Base-by-base conservation (phyloP, 2,329 filamentous ascomycete species). In the Fusarium sp. region DNA sequence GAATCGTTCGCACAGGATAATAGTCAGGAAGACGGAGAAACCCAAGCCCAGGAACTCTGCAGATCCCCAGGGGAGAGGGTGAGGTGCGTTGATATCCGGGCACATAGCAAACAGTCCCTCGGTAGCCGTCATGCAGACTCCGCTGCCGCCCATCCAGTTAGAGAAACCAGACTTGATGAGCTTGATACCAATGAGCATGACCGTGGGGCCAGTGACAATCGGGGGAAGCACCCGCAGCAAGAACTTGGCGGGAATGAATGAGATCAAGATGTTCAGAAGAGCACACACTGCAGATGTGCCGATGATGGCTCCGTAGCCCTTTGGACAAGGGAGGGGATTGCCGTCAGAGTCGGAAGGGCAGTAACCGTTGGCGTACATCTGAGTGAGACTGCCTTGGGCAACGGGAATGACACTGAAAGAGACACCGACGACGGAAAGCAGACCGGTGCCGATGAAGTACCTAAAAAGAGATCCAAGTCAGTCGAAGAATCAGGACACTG, bases 1-100 rank as follows among this genome's bases (percentile, higher is more conserved):
- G 76, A 95, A 95, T 13, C 93, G 90, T 82, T 97, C 94, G 80
- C 93, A 94, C 14, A 96, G 80, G 69, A 97, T 92, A 79, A 97
- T 96, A 31, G 92, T 93, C 52, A 93, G 76, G 79, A 96, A 96
- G 38, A 95, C 94, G 52, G 91, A 91, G 84, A 97, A 95, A 0
- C 94, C 94, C 2, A 97, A 88, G 14, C 88, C 94, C 6, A 97
- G 89, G 75, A 93, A 95, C 81, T 97, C 92, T 2, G 94, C 89
- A 40, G 91, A 91, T 5, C 93, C 94, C 94, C 94, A 97, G 0
- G 90, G 91, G 1, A 96, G 86, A 16, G 93, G 88, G 67, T 92
- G 91, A 1, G 94, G 93, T 1, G 93, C 93, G 27, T 85, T 84
- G 71, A 92, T 90, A 74, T 88, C 86, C 2, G 93, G 93, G 77